Conservation (phyloP, 2,329 filamentous ascomycete species). For the Acarospora socialis region DNA sequence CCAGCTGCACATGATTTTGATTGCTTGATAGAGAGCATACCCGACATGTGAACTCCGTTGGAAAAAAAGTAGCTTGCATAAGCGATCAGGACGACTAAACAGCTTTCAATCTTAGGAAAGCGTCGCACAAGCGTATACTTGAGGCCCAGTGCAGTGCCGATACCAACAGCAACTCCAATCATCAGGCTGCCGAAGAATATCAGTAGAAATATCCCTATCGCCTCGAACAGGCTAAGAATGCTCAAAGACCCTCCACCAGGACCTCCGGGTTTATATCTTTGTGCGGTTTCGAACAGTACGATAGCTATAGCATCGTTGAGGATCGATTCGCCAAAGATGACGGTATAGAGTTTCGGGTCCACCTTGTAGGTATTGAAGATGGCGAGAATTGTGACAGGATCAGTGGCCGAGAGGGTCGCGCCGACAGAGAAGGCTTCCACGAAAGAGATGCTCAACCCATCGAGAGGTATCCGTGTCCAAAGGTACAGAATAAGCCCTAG, state of each 20-base stretch:
- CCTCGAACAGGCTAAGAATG: constrained; percentile 73
- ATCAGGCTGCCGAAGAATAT: constrained; percentile 91
- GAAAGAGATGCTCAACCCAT: constrained; percentile 74
- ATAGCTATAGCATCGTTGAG: constrained; percentile 97
- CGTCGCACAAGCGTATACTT: constrained; percentile 91
- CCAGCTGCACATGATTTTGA: constrained; percentile 29
- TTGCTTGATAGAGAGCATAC: too few species aligned
- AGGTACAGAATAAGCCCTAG: constrained; percentile 78
- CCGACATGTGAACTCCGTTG: constrained; percentile 88
- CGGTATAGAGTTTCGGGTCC: constrained; percentile 93
- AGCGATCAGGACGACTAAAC: constrained; percentile 79
- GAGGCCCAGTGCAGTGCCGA: constrained; percentile 71
- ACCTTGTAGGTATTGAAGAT: constrained; percentile 99
- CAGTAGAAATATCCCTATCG: constrained; percentile 83
- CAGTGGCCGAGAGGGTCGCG: constrained; percentile 88
- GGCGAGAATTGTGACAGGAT: constrained; percentile 92
- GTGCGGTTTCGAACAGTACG: constrained; percentile 94
- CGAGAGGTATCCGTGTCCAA: constrained; percentile 75
- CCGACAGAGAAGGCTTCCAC: constrained; percentile 95
- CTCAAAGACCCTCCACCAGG: constrained; percentile 51
- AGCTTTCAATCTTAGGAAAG: constrained; percentile 94
- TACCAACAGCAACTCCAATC: constrained; percentile 76
- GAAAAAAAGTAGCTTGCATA: constrained; percentile 98
- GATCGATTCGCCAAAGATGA: constrained; percentile 98
- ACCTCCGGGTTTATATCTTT: constrained; percentile 70